A percentile compares a stretch with the other conserved stretches of the same genome.
These are phyloP conservation scores for Ophiostoma fasciatum DNA, from an alignment of 2,329 filamentous ascomycete species.

Conservation along the genomic window DNA sequence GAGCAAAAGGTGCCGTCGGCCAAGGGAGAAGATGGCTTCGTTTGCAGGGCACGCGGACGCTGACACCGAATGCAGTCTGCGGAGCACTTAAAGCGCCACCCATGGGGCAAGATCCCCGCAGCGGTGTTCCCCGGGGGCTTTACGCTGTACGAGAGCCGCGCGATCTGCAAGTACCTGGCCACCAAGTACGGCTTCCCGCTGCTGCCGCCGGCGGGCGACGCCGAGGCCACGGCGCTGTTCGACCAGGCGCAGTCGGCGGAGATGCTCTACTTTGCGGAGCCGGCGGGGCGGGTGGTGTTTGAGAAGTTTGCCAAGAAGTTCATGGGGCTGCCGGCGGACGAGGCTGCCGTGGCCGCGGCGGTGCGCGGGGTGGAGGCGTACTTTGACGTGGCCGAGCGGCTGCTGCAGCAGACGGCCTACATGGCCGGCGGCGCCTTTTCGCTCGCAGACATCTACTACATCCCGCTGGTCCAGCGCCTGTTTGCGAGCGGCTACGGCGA, in stretches of 20 bases:
- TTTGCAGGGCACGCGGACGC: too few relatives aligned
- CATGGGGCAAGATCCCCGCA: conserved; percentile 27
- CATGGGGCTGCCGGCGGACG: conserved; percentile 26
- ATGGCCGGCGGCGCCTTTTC: conserved; percentile 30
- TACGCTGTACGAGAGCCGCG: conserved; percentile 30
- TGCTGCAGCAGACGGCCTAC: conserved; percentile 24
- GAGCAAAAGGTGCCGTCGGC: conserved; percentile 25
- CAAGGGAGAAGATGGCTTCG: conserved; percentile 9
- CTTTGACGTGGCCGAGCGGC: conserved; percentile 27
- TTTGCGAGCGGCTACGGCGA: conserved; percentile 25
- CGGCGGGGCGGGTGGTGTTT: conserved; percentile 26
- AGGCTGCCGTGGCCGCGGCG: conserved; percentile 23
- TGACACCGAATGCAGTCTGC: conserved; percentile 17
- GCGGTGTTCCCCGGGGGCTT: conserved; percentile 25
- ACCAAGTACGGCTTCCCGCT: conserved; percentile 30
- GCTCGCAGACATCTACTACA: conserved; percentile 31
- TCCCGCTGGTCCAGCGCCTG: conserved; percentile 27
- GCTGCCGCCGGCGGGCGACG: conserved; percentile 23
- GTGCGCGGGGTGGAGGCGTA: conserved; percentile 23
- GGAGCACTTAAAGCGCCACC: conserved; percentile 24
- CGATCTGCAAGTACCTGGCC: conserved; percentile 31
- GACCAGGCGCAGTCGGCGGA: conserved; percentile 28
- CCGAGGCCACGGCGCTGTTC: conserved; percentile 26
- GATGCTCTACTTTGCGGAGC: conserved; percentile 27
- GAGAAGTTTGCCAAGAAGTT: conserved; percentile 30